Percentiles rank a stretch among this genome's conserved stretches.
phyloP scores from a whole-genome alignment of 495 filamentous ascomycete species.

The Oidiodendron maius region DNA sequence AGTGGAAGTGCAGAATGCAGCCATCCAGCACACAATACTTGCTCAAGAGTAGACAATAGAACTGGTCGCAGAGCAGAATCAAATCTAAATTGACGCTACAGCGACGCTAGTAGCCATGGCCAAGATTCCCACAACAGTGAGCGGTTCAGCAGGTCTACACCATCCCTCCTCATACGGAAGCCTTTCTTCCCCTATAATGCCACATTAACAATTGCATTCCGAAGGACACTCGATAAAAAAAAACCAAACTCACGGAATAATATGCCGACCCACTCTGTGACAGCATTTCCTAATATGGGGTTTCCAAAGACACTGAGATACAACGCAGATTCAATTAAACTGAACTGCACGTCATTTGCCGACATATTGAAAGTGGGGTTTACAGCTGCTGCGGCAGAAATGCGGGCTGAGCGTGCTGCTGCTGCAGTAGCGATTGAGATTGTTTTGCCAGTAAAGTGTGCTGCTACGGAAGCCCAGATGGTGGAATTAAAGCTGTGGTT shows the following conservation, averaged over 20 bases:
- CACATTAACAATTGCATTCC: neutral
- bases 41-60: too few species aligned
- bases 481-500: slow-evolving; percentile 25
- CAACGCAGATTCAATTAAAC: slow-evolving; percentile 23
- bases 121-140: slow-evolving; percentile 13
- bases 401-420: slow-evolving; percentile 16
- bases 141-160: slow-evolving; percentile 14
- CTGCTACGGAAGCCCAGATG: slow-evolving; percentile 14
- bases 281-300: slow-evolving; percentile 17
- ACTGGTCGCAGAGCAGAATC: too few species aligned
- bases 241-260: slow-evolving; percentile 22
- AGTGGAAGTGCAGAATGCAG: too few species aligned
- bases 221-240: neutral
- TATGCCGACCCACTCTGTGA: slow-evolving; percentile 20
- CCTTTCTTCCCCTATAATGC: slow-evolving; percentile 21
- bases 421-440: slow-evolving; percentile 25
- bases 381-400: slow-evolving; percentile 9
- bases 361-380: slow-evolving; percentile 26
- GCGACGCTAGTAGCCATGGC: neutral
- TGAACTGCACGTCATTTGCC: slow-evolving; percentile 9
- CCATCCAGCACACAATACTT: too few species aligned
- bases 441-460: slow-evolving; percentile 14
- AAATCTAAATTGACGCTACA: too few species aligned
- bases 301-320: slow-evolving; percentile 27
- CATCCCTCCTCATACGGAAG: slow-evolving; percentile 27